Conservation (phyloP, 129 eudicot species). For the Gnaphalium uliginosum region DNA sequence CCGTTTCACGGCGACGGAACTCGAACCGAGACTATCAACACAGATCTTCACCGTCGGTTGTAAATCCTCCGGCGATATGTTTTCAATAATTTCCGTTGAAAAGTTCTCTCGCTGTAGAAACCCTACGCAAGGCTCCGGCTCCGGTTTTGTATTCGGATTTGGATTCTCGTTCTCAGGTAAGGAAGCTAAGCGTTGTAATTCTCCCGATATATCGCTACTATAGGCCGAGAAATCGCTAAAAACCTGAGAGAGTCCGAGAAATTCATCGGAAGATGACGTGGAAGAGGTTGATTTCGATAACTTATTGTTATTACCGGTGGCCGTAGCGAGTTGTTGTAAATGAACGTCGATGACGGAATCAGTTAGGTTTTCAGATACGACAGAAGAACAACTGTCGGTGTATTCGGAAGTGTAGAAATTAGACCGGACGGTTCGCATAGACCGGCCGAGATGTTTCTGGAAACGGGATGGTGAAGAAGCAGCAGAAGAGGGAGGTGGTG, state of each 20-base stretch:
- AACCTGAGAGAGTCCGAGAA: constrained; percentile 56
- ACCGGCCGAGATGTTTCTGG: constrained; percentile 65
- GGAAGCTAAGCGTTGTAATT: constrained; percentile 65
- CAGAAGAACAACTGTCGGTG: constrained; percentile 25
- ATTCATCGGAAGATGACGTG: constrained; percentile 32
- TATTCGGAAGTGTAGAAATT: constrained; percentile 43
- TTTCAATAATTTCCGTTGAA: constrained; percentile 78
- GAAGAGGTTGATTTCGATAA: constrained; percentile 24
- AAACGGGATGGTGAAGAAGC: constrained; percentile 48
- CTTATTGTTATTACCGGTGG: constrained; percentile 10
- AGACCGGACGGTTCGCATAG: constrained; percentile 90
- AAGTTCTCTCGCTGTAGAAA: constrained; percentile 65
- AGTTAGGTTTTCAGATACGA: constrained; percentile 54
- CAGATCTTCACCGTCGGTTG: constrained; percentile 95
- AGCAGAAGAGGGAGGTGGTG: constrained; percentile 64
- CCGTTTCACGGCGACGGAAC: constrained; percentile 60
- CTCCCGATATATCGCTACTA: constrained; percentile 88
- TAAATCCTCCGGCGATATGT: constrained; percentile 84
- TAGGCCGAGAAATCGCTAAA: constrained; percentile 76
- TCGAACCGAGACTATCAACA: constrained; percentile 59
- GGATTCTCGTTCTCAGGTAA: constrained; percentile 34
- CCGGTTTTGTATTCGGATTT: constrained; percentile 24
- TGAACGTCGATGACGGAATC: constrained; percentile 81
- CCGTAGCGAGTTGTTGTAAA: constrained; percentile 63
- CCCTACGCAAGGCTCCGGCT: constrained; percentile 67